Conservation (phyloP, 441 rosid genomes). For the Mallotus japonicus region DNA sequence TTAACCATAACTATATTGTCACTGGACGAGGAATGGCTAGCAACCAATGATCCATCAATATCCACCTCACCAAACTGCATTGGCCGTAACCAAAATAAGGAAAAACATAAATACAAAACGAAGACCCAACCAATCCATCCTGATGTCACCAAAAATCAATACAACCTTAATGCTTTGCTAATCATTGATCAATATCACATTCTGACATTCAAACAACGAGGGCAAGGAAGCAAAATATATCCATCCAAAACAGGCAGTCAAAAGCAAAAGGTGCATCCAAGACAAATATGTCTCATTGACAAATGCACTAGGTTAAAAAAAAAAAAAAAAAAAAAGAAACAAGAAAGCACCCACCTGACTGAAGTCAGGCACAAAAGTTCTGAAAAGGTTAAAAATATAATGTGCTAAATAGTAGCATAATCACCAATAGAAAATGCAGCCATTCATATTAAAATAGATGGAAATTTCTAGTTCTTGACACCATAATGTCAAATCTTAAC, state of each 20-base stretch:
- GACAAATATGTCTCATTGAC: too few species aligned
- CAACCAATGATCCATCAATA: slow-evolving; percentile 76
- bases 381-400: too few species aligned
- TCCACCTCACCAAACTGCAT: slow-evolving; percentile 76
- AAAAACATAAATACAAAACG: neutral
- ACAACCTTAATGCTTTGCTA: neutral
- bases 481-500: neutral
- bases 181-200: too few species aligned
- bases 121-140: neutral
- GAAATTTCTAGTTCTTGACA: neutral
- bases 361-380: too few species aligned
- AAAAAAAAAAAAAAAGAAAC: too few species aligned
- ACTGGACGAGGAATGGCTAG: slow-evolving; percentile 63
- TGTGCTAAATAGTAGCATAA: neutral
- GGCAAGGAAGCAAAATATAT: neutral
- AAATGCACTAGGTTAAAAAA: too few species aligned
- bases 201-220: neutral
- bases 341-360: neutral
- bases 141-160: neutral
- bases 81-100: slow-evolving; percentile 9
- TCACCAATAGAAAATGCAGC: neutral
- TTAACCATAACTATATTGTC: slow-evolving; percentile 72
- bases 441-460: neutral
- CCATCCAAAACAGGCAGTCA: neutral
- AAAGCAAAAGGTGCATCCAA: neutral